Evolutionary conservation across 2,329 filamentous ascomycete genomes (phyloP).

Genomic region (Exserohilum turcica): DNA sequence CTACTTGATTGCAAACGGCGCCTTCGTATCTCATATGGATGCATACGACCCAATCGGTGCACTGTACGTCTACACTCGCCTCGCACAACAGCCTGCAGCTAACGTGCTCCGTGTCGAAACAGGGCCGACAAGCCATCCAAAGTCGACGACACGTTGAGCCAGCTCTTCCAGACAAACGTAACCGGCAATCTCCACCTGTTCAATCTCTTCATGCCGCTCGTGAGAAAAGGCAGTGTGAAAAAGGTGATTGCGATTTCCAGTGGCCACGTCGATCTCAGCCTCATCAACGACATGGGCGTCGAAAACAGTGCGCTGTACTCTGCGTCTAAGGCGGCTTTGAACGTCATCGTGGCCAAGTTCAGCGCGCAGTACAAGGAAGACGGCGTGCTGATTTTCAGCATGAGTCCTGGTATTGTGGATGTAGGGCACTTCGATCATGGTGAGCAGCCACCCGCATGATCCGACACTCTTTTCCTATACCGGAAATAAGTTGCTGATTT

Average conservation of each 20-base stretch:
- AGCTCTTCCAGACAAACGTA: constrained; percentile 36
- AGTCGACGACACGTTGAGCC: constrained; percentile 16
- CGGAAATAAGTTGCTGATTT: not conserved
- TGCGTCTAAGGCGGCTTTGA: constrained; percentile 50
- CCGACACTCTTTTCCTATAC: not conserved
- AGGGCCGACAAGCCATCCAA: constrained; percentile 5
- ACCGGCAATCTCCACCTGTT: constrained; percentile 40
- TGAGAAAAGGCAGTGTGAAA: constrained; percentile 47
- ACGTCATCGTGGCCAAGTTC: constrained; percentile 51
- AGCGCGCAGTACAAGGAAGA: constrained; percentile 38
- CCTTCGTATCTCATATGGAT: constrained; percentile 23
- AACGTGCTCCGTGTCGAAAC: not conserved
- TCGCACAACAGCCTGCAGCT: not conserved
- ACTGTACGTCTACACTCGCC: constrained; percentile 1
- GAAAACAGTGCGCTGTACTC: constrained; percentile 41
- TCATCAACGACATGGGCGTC: constrained; percentile 30
- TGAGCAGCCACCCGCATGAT: constrained; percentile 1
- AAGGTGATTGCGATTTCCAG: constrained; percentile 52
- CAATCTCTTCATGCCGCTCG: constrained; percentile 50
- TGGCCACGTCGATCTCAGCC: constrained; percentile 43
- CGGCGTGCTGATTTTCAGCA: constrained; percentile 26
- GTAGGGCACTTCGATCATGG: constrained; percentile 17
- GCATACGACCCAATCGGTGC: constrained; percentile 17
- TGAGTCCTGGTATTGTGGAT: constrained; percentile 30
- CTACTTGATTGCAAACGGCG: constrained; percentile 51